A percentile compares a stretch with the other conserved stretches of the same genome.
Conservation (phyloP, 306 rosid species). For the Pterocarpus santalinus region DNA sequence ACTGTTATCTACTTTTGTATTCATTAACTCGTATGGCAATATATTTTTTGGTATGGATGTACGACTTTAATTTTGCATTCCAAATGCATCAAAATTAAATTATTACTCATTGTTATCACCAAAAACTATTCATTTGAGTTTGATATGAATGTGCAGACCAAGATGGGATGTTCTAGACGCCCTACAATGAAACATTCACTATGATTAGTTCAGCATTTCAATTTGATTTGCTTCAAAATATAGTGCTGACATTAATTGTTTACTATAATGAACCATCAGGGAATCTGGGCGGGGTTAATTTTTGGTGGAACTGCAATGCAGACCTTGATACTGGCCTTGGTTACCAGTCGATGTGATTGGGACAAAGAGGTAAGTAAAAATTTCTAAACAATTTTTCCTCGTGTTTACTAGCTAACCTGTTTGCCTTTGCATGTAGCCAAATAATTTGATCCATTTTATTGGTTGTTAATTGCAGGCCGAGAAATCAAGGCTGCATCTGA, state of each 20-base stretch:
- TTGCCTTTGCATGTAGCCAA: too few species aligned
- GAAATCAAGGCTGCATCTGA: slow-evolving; percentile 51
- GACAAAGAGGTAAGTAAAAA: slow-evolving; percentile 59
- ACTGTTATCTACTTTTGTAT: too few species aligned
- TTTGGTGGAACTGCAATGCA: slow-evolving; percentile 76
- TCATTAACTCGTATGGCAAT: too few species aligned
- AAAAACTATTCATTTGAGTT: too few species aligned
- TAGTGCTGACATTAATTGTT: neutral
- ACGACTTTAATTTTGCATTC: too few species aligned
- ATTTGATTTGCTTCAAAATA: neutral
- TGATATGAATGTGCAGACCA: too few species aligned
- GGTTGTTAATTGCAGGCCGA: slow-evolving; percentile 55
- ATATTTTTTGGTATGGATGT: too few species aligned
- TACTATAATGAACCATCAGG: slow-evolving; percentile 46
- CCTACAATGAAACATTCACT: neutral
- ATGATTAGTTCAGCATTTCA: neutral
- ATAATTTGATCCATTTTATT: neutral
- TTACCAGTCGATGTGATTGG: slow-evolving; percentile 76
- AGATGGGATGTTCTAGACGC: too few species aligned
- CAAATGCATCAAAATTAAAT: too few species aligned
- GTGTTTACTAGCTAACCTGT: too few species aligned
- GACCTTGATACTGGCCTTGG: slow-evolving; percentile 57
- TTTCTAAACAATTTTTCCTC: neutral
- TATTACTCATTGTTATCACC: too few species aligned
- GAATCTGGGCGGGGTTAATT: slow-evolving; percentile 77